Conservation (phyloP, 495 filamentous ascomycete genomes). For the Aspergillus olivimuriae region DNA sequence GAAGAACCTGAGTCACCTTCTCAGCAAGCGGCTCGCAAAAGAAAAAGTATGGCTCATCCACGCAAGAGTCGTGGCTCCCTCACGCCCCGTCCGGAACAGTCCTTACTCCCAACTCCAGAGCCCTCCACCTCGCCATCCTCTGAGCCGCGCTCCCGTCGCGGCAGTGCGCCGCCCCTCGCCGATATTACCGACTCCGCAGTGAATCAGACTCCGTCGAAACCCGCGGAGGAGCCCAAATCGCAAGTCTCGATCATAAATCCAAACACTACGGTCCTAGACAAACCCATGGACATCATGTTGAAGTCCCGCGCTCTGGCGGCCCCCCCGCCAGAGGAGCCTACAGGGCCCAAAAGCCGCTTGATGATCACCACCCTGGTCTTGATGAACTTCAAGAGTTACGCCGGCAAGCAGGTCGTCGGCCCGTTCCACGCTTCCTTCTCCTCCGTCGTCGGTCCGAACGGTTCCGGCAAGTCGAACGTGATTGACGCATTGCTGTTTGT, state of each 20-base stretch:
- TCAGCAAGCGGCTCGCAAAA: conserved; percentile 57
- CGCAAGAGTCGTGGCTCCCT: conserved; percentile 47
- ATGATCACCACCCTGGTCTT: conserved; percentile 88
- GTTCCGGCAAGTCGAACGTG: conserved; percentile 97
- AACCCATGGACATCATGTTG: conserved; percentile 89
- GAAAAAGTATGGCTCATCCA: conserved; percentile 59
- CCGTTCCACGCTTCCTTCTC: conserved; percentile 97
- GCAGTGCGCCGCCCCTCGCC: conserved; percentile 57
- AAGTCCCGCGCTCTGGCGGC: conserved; percentile 71
- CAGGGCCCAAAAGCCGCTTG: conserved; percentile 71
- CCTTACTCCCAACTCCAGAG: conserved; percentile 55
- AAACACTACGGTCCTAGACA: conserved; percentile 70
- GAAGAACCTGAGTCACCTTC: conserved; percentile 54
- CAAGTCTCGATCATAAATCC: conserved; percentile 63
- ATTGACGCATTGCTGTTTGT: conserved; percentile 97
- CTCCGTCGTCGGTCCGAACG: conserved; percentile 97
- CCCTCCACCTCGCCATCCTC: conserved; percentile 48
- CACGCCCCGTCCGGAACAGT: conserved; percentile 35
- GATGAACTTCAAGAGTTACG: conserved; percentile 98
- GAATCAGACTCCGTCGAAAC: conserved; percentile 49
- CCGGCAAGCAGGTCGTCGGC: conserved; percentile 88
- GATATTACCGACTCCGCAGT: conserved; percentile 71
- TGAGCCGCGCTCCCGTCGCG: conserved; percentile 39
- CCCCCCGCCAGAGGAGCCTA: conserved; percentile 58
- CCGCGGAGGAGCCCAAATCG: conserved; percentile 31